Percentiles rank a stretch among this genome's conserved stretches.
phyloP scores from a whole-genome alignment of 345 rosid genomes.

The sweet orange (Citrus sinensis) region DVS_A1.0 CM039169.1:19382001-19382500 shows the following conservation, averaged over 20 bases:
- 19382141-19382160: background rate
- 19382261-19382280: background rate
- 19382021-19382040: background rate
- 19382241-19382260: background rate
- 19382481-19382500: slow-evolving; percentile 84
- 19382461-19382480: slow-evolving; percentile 86
- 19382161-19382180: background rate
- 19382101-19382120: background rate
- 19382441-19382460: slow-evolving; percentile 89
- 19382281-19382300: background rate
- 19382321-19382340: background rate
- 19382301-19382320: background rate
- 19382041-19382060: background rate
- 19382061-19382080: background rate
- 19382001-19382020: background rate
- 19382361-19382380: background rate
- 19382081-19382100: background rate
- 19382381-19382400: background rate
- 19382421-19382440: slow-evolving; percentile 67
- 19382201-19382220: background rate
- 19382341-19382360: background rate
- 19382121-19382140: background rate
- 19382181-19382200: background rate
- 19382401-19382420: slow-evolving; percentile 10
- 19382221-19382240: background rate